Percentiles rank a stretch among this genome's conserved stretches.
Evolutionary conservation across 345 rosid genomes (phyloP).

Genomic region (Eucalyptus decipiens): DNA sequence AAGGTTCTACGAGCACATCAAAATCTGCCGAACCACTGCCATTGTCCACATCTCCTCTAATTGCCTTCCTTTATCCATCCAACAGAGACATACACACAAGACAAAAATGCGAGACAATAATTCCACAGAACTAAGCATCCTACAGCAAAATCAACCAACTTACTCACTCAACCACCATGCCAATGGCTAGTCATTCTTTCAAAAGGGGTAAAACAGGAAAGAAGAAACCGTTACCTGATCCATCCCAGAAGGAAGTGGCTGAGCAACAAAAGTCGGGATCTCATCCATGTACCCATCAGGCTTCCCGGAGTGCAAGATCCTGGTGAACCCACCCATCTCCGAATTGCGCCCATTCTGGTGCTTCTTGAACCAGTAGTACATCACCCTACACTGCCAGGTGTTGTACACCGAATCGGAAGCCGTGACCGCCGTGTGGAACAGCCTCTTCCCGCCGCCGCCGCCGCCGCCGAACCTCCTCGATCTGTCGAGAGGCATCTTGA

Average conservation of each 20-base stretch:
- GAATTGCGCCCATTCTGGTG: slow-evolving; percentile 46
- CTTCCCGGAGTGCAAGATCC: slow-evolving; percentile 93
- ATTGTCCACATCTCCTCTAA: neutral
- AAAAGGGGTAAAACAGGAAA: neutral
- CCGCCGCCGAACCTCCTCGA: slow-evolving; percentile 11
- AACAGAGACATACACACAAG: neutral
- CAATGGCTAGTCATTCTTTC: neutral
- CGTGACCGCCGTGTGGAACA: slow-evolving; percentile 98
- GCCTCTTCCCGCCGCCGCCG: slow-evolving; percentile 18
- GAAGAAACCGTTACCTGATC: slow-evolving; percentile 54
- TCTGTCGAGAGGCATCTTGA: slow-evolving; percentile 58
- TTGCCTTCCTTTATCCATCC: neutral
- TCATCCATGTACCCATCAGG: slow-evolving; percentile 82
- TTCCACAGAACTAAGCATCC: neutral
- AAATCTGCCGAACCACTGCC: neutral
- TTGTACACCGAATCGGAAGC: slow-evolving; percentile 92
- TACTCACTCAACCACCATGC: neutral
- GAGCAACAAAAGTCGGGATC: slow-evolving; percentile 95
- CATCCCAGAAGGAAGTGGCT: slow-evolving; percentile 84
- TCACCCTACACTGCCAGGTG: slow-evolving; percentile 95
- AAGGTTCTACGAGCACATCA: neutral
- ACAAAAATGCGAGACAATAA: neutral
- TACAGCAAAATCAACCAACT: neutral
- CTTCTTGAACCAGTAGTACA: slow-evolving; percentile 97
- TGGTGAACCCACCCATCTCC: slow-evolving; percentile 92